A percentile compares a stretch with the other conserved stretches of the same genome.
These are phyloP conservation scores for Ceratonia siliqua DNA, from an alignment of 306 rosid genomes.

Conservation along the genomic window DNA sequence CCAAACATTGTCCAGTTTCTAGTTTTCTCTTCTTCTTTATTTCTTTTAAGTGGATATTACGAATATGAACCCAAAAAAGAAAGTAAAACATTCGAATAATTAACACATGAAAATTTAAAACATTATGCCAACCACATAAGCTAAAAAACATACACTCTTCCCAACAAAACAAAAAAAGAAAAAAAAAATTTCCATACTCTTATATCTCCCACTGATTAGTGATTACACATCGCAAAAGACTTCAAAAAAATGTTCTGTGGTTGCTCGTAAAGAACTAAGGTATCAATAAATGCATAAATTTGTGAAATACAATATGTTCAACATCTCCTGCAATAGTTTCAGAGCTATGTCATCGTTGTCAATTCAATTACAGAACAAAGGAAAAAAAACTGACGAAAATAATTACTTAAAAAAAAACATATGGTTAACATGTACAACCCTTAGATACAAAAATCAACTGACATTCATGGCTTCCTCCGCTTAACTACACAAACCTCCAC, in stretches of 20 bases:
- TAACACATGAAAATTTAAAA: too few relatives aligned
- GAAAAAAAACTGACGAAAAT: not conserved
- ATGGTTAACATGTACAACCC: conserved; percentile 82
- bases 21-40: too few relatives aligned
- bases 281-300: conserved; percentile 37
- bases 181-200: not conserved
- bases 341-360: conserved; percentile 51
- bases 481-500: conserved; percentile 35
- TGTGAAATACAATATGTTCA: conserved; percentile 52
- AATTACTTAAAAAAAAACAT: conserved; percentile 43
- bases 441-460: conserved; percentile 61
- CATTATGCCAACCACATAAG: too few relatives aligned
- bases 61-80: too few relatives aligned
- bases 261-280: conserved; percentile 36
- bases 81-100: too few relatives aligned
- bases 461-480: conserved; percentile 40
- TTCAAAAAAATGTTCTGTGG: not conserved
- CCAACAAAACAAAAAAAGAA: not conserved
- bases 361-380: conserved; percentile 51
- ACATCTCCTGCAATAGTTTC: conserved; percentile 49
- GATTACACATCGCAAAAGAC: not conserved
- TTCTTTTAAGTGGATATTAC: too few relatives aligned
- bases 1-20: too few relatives aligned
- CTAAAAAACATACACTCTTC: not conserved
- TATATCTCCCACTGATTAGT: not conserved